phyloP scores from a whole-genome alignment of 805 yeast species.

The Pichia nakasei region DNA sequence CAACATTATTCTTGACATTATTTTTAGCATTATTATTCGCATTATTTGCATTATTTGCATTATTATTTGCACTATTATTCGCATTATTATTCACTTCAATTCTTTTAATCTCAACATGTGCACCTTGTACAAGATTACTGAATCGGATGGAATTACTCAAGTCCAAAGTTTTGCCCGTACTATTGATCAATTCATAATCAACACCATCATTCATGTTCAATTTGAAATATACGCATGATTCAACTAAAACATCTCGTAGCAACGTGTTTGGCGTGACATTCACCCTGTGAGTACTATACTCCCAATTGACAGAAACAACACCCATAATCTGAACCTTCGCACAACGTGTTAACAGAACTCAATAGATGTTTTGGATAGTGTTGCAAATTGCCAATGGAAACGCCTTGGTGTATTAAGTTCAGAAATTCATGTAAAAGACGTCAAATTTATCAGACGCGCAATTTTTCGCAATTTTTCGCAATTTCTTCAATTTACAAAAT shows the following conservation, averaged over 20 bases:
- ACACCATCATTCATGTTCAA: slow-evolving; percentile 7
- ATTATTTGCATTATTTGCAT: too few relatives aligned
- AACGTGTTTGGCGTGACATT: slow-evolving; percentile 27
- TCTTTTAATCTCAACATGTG: slow-evolving; percentile 26
- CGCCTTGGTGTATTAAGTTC: too few relatives aligned
- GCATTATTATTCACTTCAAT: background rate
- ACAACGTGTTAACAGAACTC: too few relatives aligned
- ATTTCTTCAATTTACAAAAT: too few relatives aligned
- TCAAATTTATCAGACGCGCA: too few relatives aligned
- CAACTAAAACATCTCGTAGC: slow-evolving; percentile 27
- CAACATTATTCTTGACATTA: too few relatives aligned
- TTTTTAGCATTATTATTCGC: too few relatives aligned
- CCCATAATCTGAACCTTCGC: background rate
- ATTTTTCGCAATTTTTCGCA: too few relatives aligned
- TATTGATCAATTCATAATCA: slow-evolving; percentile 4
- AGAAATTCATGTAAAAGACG: too few relatives aligned
- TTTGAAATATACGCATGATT: slow-evolving; percentile 28
- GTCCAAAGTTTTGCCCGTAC: slow-evolving; percentile 18
- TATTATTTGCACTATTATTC: too few relatives aligned
- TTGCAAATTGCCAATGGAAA: too few relatives aligned
- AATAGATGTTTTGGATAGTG: too few relatives aligned
- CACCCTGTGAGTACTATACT: slow-evolving; percentile 22
- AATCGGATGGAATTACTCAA: slow-evolving; percentile 34
- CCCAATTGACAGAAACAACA: slow-evolving; percentile 24
- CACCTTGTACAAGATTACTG: slow-evolving; percentile 36